Conservation (phyloP, 495 filamentous ascomycete genomes). For the Talaromyces stipitatus region DNA sequence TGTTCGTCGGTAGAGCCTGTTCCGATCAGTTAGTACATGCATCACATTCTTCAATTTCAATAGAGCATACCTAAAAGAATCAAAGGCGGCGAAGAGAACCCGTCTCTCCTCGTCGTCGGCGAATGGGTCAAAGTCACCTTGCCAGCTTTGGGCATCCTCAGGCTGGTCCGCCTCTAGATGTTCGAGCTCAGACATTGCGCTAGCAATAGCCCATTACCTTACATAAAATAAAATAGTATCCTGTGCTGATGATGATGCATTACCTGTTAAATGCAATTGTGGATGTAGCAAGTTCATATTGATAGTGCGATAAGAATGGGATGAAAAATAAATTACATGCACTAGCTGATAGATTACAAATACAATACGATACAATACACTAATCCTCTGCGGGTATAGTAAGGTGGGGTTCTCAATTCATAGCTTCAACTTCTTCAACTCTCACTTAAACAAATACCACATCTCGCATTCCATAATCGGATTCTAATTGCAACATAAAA, state of each 20-base stretch:
- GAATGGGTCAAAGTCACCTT: constrained; percentile 52
- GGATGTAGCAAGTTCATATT: neutral
- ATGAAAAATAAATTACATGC: neutral
- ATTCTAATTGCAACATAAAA: too few relatives aligned
- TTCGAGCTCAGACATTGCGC: neutral
- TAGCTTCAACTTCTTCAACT: neutral
- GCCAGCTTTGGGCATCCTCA: constrained; percentile 38
- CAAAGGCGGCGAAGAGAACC: constrained; percentile 68
- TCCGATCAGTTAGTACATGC: neutral
- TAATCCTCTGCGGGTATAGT: neutral
- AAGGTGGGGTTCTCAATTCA: neutral
- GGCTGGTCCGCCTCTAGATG: neutral
- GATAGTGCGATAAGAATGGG: neutral
- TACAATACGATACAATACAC: neutral
- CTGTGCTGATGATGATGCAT: neutral
- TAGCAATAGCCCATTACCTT: neutral
- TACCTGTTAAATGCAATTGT: neutral
- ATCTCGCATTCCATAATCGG: too few relatives aligned
- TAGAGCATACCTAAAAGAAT: constrained; percentile 74
- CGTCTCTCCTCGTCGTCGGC: constrained; percentile 66
- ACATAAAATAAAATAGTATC: neutral
- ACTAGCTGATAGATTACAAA: neutral
- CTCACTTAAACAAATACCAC: neutral
- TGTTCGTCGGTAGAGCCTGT: constrained; percentile 72
- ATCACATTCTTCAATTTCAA: constrained; percentile 4